These are phyloP conservation scores for Colletotrichum spinosum DNA, from an alignment of 2,329 filamentous ascomycete species.

Conservation along the genomic window DNA sequence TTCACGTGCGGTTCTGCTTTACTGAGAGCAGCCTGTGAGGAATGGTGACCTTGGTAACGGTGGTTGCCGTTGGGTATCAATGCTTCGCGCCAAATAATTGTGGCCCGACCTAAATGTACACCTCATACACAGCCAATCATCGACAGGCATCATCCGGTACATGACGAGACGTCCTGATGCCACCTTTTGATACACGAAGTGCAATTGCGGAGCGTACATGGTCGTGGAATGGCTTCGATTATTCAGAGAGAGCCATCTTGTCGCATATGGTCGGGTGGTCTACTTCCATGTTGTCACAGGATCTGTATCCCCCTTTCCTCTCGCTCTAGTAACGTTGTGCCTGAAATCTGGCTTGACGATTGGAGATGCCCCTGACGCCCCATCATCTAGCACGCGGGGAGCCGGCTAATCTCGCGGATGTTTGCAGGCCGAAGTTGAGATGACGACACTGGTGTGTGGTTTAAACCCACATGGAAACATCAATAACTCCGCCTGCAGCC, in stretches of 20 bases:
- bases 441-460: slow-evolving; percentile 32
- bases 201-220: neutral
- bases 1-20: too few species aligned
- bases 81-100: slow-evolving; percentile 49
- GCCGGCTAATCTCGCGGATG: slow-evolving; percentile 11
- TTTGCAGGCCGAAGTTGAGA: slow-evolving; percentile 26
- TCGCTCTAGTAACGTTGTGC: too few species aligned
- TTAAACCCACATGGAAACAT: slow-evolving; percentile 22
- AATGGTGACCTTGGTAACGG: neutral
- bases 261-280: too few species aligned
- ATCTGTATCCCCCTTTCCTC: neutral
- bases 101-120: slow-evolving; percentile 46
- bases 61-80: slow-evolving; percentile 52
- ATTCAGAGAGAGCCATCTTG: neutral
- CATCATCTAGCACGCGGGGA: slow-evolving; percentile 9
- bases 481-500: neutral
- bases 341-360: neutral
- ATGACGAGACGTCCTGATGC: slow-evolving; percentile 22
- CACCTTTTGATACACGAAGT: slow-evolving; percentile 17
- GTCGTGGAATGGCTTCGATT: neutral
- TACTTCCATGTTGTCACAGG: too few species aligned
- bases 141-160: slow-evolving; percentile 24
- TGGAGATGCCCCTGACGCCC: slow-evolving; percentile 4
- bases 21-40: too few species aligned
- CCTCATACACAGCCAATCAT: slow-evolving; percentile 35